Evolutionary conservation across 306 rosid species (phyloP).

Genomic region (Trifolium repens): DNA sequence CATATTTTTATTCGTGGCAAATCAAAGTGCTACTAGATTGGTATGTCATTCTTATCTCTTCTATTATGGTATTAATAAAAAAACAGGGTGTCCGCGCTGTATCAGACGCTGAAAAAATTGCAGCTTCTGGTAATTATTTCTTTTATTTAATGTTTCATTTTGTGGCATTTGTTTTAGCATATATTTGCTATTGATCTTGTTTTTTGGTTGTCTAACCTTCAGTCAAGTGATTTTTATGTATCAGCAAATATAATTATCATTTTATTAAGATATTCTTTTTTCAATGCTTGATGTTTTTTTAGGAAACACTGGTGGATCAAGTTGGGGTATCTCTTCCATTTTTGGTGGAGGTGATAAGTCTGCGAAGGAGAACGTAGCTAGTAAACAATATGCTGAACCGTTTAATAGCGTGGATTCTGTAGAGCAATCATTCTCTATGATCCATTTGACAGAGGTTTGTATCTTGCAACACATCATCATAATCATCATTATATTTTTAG

Average conservation of each 20-base stretch:
- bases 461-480: conserved; percentile 16
- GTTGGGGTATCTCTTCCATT: conserved; percentile 96
- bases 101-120: conserved; percentile 69
- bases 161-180: not conserved
- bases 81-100: conserved; percentile 73
- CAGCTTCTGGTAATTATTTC: conserved; percentile 66
- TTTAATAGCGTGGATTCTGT: conserved; percentile 53
- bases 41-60: conserved; percentile 25
- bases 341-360: conserved; percentile 78
- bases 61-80: conserved; percentile 32
- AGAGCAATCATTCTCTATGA: conserved; percentile 66
- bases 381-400: conserved; percentile 65
- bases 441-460: conserved; percentile 88
- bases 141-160: conserved; percentile 22
- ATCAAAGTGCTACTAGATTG: not conserved
- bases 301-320: conserved; percentile 69
- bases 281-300: conserved; percentile 28
- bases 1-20: not conserved
- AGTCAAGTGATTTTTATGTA: conserved; percentile 20
- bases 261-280: conserved; percentile 22
- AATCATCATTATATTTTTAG: conserved; percentile 27
- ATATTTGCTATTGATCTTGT: conserved; percentile 11
- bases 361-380: conserved; percentile 60
- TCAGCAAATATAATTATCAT: conserved; percentile 11
- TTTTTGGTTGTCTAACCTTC: conserved; percentile 21